Base-by-base conservation (phyloP, 2,329 filamentous ascomycete genomes). In the Esteya vermicola region DNA sequence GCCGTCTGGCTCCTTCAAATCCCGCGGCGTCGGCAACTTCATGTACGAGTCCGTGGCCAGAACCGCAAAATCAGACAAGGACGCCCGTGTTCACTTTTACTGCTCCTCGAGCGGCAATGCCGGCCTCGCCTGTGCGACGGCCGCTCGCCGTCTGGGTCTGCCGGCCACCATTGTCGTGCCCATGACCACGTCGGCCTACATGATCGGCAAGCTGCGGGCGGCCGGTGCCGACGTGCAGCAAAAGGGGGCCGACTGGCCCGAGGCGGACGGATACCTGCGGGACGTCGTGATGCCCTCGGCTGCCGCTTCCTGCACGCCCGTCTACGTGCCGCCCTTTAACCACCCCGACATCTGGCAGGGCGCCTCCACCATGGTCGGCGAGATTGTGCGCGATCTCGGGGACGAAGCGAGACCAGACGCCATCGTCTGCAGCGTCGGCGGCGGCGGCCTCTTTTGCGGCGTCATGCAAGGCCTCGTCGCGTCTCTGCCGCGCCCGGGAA, bases 1-100 rank as follows among this genome's bases (percentile, higher is more conserved):
- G 56, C 85, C 84, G 8, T 81, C 79, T 8, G 81, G 81, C 46
- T 86, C 81, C 14, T 93, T 91, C 74, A 89, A 91, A 58, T 86
- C 81, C 33, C 70, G 74, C 50, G 82, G 80, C 41, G 75, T 88
- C 48, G 81, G 81, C 50, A 73, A 83, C 59, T 72, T 80, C 52
- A 75, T 85, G 66, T 77, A 39, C 63, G 65, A 25, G 50, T 53
- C 41, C 36, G 21, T 3, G 26, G 41, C 37, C 22, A 19, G 31
- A 22, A 12, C 6, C 20, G n/a, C 23, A 28, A 28, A 9, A 28
- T 14, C 26, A 10, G 10, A 4, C 5, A 16, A 14, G 16, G 16
- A 6, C n/a, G 10, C n/a, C 6, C 9, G 18, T 63, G 60, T 67
- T 3, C 78, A 83, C 59, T 85, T 86, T 64, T 86, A 78, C 59